These are phyloP conservation scores for Colletotrichum sp. DNA, from an alignment of 2,329 filamentous ascomycete species.

Conservation along the genomic window DNA sequence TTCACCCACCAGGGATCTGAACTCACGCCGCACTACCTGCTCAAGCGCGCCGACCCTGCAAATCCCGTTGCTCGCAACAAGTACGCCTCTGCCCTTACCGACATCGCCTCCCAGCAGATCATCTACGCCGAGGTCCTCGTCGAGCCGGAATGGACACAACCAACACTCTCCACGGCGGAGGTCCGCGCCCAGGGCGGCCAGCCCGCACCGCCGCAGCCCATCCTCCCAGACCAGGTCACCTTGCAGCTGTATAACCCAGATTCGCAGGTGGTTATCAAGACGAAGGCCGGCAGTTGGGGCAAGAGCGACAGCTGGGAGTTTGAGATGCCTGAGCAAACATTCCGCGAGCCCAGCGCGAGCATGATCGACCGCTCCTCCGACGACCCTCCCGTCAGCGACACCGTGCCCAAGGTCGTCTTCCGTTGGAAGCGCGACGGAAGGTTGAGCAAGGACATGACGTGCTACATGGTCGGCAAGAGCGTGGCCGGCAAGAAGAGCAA, in stretches of 20 bases:
- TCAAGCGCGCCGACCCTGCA: conserved; percentile 78
- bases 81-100: conserved; percentile 86
- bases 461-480: conserved; percentile 81
- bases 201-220: conserved; percentile 66
- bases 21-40: conserved; percentile 78
- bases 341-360: conserved; percentile 79
- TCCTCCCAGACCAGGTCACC: conserved; percentile 79
- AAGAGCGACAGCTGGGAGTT: conserved; percentile 87
- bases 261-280: conserved; percentile 75
- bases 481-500: conserved; percentile 78
- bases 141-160: conserved; percentile 84
- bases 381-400: conserved; percentile 41
- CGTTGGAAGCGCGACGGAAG: conserved; percentile 90
- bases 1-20: conserved; percentile 79
- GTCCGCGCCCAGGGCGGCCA: conserved; percentile 72
- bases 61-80: conserved; percentile 75
- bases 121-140: conserved; percentile 88
- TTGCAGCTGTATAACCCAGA: conserved; percentile 95
- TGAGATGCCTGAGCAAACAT: conserved; percentile 85
- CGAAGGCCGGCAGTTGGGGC: conserved; percentile 79
- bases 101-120: conserved; percentile 80
- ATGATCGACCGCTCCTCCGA: conserved; percentile 75
- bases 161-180: conserved; percentile 81
- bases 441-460: conserved; percentile 85
- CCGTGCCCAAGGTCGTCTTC: conserved; percentile 80